phyloP scores from a whole-genome alignment of 1,139 yeast species.

The Suzukiozyma palmioleophila region DNA sequence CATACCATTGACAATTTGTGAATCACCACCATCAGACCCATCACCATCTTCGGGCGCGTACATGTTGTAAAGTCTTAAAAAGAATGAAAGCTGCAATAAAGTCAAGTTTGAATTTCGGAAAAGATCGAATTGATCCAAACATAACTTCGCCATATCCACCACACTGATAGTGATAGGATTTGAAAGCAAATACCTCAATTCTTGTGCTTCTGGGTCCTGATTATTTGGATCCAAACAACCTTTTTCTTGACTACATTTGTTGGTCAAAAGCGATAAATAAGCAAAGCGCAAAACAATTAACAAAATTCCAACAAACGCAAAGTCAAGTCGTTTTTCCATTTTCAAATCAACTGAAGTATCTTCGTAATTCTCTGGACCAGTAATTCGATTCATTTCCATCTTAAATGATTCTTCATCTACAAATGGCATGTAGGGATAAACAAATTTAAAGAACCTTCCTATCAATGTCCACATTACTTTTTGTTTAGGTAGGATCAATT shows the following conservation, averaged over 20 bases:
- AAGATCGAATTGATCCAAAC: slow-evolving; percentile 50
- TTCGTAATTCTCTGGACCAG: slow-evolving; percentile 21
- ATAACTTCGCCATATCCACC: slow-evolving; percentile 48
- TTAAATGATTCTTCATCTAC: slow-evolving; percentile 29
- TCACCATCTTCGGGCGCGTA: slow-evolving; percentile 52
- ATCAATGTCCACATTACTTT: slow-evolving; percentile 30
- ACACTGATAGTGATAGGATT: slow-evolving; percentile 46
- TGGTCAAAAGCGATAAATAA: slow-evolving; percentile 30
- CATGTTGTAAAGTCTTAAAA: slow-evolving; percentile 34
- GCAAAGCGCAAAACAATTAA: slow-evolving; percentile 26
- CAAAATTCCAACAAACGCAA: slow-evolving; percentile 29
- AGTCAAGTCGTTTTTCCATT: slow-evolving; percentile 28
- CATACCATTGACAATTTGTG: slow-evolving; percentile 33
- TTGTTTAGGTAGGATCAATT: slow-evolving; percentile 27
- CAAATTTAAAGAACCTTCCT: slow-evolving; percentile 22
- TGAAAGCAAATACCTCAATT: slow-evolving; percentile 37
- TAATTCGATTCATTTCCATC: slow-evolving; percentile 16
- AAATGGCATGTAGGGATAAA: slow-evolving; percentile 36
- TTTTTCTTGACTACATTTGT: slow-evolving; percentile 24
- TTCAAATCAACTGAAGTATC: slow-evolving; percentile 17
- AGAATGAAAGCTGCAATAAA: slow-evolving; percentile 44
- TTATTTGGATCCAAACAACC: slow-evolving; percentile 18
- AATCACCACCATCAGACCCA: slow-evolving; percentile 43
- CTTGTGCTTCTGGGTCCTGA: slow-evolving; percentile 19
- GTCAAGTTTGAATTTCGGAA: slow-evolving; percentile 44